Base-by-base conservation (phyloP, 2,329 filamentous ascomycete species). In the Fusarium mangiferae region DNA sequence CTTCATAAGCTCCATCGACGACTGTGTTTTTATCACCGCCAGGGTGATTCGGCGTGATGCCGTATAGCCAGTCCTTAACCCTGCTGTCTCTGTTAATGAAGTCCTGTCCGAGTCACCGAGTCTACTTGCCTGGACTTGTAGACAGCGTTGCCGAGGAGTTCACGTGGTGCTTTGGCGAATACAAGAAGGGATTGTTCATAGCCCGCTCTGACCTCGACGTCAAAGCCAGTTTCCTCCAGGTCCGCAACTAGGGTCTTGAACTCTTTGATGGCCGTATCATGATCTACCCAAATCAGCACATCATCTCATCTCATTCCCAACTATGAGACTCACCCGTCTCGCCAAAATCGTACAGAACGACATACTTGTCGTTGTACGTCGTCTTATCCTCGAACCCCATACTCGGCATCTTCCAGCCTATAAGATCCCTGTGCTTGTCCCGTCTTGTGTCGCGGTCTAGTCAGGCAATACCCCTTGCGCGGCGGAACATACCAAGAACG, bases 21-120 rank as follows among this genome's bases (percentile, higher is more conserved):
- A 87, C 33, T 84, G 89, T 78, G 87, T 87, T 62, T 81, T 83
- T 81, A 84, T 85, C 74, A 85, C 86, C 70, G 82, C 85, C 85
- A 0, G 93, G 93, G 59, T 92, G 89, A 45, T 87, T 86, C 51
- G 90, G 86, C 48, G 89, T 88, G 70, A 94, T 90, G 48, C 91
- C 91, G 79, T 93, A 90, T 28, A 95, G 86, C 91, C 92, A 95
- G 80, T 95, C 93, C 74, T 91, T 91, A 38, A 94, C 90, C 75
- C 92, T 93, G 12, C 13, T 18, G 10, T 26, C 7, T 20, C 35
- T 14, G 45, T 68, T 11, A 71, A 18, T n/a, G 24, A 7, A 3
- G 6, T 9, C 12, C 22, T n/a, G 10, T 26, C 12, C 13, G 6
- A 22, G 3, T 11, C 11, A 13, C 1, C 3, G 3, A 2, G 3